Base-by-base conservation (phyloP, 805 yeast genomes). In the Yamadazyma endophytica region DNA sequence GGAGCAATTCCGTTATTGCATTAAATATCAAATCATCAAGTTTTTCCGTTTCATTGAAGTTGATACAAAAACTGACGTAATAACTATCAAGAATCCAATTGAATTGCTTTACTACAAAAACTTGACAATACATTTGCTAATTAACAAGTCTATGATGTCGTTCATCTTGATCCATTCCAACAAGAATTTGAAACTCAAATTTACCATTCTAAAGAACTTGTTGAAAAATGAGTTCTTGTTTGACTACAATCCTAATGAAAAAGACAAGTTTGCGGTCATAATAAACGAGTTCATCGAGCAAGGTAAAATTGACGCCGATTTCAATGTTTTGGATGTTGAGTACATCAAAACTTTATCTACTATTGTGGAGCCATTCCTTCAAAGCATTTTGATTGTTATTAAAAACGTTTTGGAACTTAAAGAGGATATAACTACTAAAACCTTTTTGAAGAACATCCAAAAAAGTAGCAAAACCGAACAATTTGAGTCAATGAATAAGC, bases 41-140 rank as follows among this genome's bases (percentile, higher is more conserved):
- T 62, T 57, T 37, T 47, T 57, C 44, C 39, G 54, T 32, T 46
- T 41, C 36, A 43, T 54, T 32, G 37, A 50, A 29, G 51, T 56
- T 33, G 31, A 33, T 6, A 30, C 34, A 14, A 29, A 37, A 6
- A 32, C 32, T 9, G 49, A 56, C 28, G 38, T 43, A 8, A 50
- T 64, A 21, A 42, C 29, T 5, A 41, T 77, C 18, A 63, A 61
- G 31, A 76, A 73, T 40, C 56, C 75, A 8, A 70, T 77, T 53
- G 79, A 73, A 51, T 60, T 76, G 24, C 61, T 74, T 25, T 76
- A 73, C 46, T 76, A 75, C 54, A 73, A 79, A 40, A 76, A 76
- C 50, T 70, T 73, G 47, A 56, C 69, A 7, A 71, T 75, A 24
- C 81, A 75, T 49, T 49, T 75, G 48, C 65, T 76, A 36, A 70